These are phyloP conservation scores for Colletotrichum destructivum DNA, from an alignment of 2,329 filamentous ascomycete genomes.

Conservation along the genomic window DNA sequence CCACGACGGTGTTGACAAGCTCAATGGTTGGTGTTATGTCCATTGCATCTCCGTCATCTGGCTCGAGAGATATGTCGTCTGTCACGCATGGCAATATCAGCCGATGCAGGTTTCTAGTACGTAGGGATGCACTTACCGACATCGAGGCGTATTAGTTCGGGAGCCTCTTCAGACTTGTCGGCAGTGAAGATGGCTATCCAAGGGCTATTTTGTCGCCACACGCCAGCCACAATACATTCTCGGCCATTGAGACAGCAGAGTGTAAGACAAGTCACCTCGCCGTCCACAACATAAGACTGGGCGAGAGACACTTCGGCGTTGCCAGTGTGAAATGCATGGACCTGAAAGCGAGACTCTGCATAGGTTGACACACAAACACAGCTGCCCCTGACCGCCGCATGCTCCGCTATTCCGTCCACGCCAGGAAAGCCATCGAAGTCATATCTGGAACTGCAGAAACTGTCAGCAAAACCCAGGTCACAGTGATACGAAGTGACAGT, in stretches of 20 bases:
- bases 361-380: conserved; percentile 61
- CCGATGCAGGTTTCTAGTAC: too few species aligned
- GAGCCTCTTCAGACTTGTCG: conserved; percentile 21
- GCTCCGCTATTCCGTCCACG: conserved; percentile 52
- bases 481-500: neutral
- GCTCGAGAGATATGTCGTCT: conserved; percentile 9
- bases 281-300: conserved; percentile 54
- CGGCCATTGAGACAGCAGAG: conserved; percentile 49
- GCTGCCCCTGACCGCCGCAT: conserved; percentile 59
- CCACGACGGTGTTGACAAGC: conserved; percentile 61
- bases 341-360: conserved; percentile 51
- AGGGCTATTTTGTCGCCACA: conserved; percentile 51
- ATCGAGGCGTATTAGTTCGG: conserved; percentile 43
- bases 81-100: neutral
- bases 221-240: conserved; percentile 52
- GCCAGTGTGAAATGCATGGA: conserved; percentile 58
- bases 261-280: conserved; percentile 66
- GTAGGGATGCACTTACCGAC: conserved; percentile 43
- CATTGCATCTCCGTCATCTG: conserved; percentile 28
- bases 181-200: conserved; percentile 52
- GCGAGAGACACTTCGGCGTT: conserved; percentile 49
- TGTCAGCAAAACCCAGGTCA: neutral
- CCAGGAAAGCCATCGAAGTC: conserved; percentile 35
- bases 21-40: conserved; percentile 34
- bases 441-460: conserved; percentile 9